Conservation (phyloP, 2,329 filamentous ascomycete species). For the Pseudogymnoascus sp. region DNA sequence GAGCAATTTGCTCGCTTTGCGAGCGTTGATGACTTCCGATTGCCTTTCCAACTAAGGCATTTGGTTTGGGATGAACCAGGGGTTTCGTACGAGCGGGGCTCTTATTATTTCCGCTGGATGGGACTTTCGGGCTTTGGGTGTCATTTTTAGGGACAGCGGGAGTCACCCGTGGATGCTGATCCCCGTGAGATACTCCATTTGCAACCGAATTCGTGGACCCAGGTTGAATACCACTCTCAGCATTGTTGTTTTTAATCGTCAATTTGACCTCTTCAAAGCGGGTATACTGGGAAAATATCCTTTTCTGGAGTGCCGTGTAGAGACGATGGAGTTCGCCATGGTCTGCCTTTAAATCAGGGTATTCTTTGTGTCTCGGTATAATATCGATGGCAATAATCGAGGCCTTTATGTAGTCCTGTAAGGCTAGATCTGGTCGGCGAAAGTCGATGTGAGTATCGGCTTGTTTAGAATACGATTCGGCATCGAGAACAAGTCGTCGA, state of each 20-base stretch:
- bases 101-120: constrained; percentile 31
- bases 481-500: constrained; percentile 44
- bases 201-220: not conserved
- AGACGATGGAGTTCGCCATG: constrained; percentile 39
- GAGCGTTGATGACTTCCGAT: constrained; percentile 32
- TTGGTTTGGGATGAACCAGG: constrained; percentile 57
- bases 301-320: constrained; percentile 43
- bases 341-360: constrained; percentile 52
- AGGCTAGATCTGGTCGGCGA: constrained; percentile 62
- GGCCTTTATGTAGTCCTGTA: constrained; percentile 76
- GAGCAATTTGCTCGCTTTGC: constrained; percentile 19
- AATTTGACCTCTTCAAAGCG: constrained; percentile 51
- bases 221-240: constrained; percentile 45
- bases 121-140: constrained; percentile 8
- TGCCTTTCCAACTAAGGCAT: constrained; percentile 54
- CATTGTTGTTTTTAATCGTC: constrained; percentile 55
- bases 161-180: not conserved
- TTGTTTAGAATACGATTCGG: constrained; percentile 45
- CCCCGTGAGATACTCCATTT: constrained; percentile 1
- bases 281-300: constrained; percentile 39
- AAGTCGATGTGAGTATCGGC: constrained; percentile 57
- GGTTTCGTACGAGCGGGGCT: constrained; percentile 30
- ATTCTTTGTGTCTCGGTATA: constrained; percentile 70
- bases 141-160: constrained; percentile 13
- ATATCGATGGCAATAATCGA: constrained; percentile 69